These are phyloP conservation scores for Teunomyces panamensis DNA, from an alignment of 805 yeast species.

Conservation along the genomic window DNA sequence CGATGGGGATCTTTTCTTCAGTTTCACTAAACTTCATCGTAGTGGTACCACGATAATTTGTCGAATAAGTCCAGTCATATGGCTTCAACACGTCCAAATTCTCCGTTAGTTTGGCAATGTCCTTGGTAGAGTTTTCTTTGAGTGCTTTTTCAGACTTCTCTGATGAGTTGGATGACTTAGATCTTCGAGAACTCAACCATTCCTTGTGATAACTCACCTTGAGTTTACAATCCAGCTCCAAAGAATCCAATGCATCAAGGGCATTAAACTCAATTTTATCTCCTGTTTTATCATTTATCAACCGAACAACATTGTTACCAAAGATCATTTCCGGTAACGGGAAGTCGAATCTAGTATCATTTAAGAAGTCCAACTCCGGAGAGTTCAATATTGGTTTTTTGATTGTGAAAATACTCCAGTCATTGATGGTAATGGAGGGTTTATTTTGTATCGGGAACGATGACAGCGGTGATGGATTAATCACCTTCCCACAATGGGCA, in stretches of 20 bases:
- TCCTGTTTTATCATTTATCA: conserved; percentile 39
- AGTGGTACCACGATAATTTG: conserved; percentile 67
- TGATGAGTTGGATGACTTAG: conserved; percentile 17
- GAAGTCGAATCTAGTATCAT: conserved; percentile 56
- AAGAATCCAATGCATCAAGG: conserved; percentile 58
- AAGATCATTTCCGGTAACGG: conserved; percentile 98
- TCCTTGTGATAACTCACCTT: conserved; percentile 82
- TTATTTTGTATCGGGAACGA: conserved; percentile 58
- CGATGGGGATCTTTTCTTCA: conserved; percentile 56
- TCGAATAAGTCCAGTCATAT: conserved; percentile 95
- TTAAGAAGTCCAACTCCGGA: conserved; percentile 67
- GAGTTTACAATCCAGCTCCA: conserved; percentile 32
- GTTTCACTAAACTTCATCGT: conserved; percentile 19
- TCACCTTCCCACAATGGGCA: conserved; percentile 64
- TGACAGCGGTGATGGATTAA: conserved; percentile 75
- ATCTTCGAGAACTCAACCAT: conserved; percentile 54
- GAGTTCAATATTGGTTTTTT: conserved; percentile 77
- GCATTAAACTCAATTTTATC: conserved; percentile 67
- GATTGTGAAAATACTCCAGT: conserved; percentile 73
- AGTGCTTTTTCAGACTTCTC: conserved; percentile 23
- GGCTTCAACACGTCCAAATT: conserved; percentile 66
- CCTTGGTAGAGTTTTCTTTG: conserved; percentile 22
- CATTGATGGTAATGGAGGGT: conserved; percentile 66
- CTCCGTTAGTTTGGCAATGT: conserved; percentile 38
- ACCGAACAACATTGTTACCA: conserved; percentile 69